Conservation (phyloP, 257 asterid genomes). For the Solanum neorickii region DNA sequence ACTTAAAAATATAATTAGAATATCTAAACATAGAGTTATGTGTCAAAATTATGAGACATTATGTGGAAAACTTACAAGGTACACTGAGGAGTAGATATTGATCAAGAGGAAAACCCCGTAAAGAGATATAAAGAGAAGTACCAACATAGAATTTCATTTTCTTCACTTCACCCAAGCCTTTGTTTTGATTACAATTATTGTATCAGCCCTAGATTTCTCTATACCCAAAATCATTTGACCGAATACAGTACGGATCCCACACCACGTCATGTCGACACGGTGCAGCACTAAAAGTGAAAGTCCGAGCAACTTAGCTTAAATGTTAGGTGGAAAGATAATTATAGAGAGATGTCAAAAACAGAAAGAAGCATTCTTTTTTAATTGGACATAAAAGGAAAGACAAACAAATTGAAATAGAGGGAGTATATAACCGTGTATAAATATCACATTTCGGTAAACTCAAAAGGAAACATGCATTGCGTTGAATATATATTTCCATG, state of each 20-base stretch:
- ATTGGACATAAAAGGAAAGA: background rate
- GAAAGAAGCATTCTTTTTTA: background rate
- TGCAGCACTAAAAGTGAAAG: background rate
- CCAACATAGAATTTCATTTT: background rate
- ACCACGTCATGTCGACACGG: background rate
- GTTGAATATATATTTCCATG: background rate
- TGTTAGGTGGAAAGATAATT: background rate
- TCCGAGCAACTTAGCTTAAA: background rate
- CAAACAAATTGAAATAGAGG: background rate
- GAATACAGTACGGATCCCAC: background rate
- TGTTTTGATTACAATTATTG: background rate
- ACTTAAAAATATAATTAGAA: background rate
- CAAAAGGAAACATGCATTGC: background rate
- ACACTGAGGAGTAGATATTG: background rate
- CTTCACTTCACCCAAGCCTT: background rate
- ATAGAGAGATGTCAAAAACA: background rate
- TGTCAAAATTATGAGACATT: background rate
- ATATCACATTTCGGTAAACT: background rate
- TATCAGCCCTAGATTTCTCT: background rate
- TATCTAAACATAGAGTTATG: background rate
- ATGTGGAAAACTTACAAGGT: background rate
- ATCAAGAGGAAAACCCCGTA: background rate
- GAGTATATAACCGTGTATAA: background rate
- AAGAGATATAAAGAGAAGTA: background rate
- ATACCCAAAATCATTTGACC: background rate